phyloP scores from a whole-genome alignment of 495 filamentous ascomycete genomes.

The Amniculicola lignicola region DNA sequence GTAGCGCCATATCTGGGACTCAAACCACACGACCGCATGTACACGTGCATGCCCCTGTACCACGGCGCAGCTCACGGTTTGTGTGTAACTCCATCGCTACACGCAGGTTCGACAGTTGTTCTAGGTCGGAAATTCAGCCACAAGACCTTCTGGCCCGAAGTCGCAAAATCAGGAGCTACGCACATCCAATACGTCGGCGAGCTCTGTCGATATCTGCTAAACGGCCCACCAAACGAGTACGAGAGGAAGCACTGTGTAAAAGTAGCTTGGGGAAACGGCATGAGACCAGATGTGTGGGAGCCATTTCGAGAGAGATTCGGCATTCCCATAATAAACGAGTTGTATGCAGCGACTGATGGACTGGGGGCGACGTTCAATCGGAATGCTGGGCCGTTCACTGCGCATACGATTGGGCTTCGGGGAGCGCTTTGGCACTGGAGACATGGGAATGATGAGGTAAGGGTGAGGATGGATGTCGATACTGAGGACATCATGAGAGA shows the following conservation, averaged over 20 bases:
- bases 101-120: constrained; percentile 30
- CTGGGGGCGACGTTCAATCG: constrained; percentile 28
- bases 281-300: constrained; percentile 44
- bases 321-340: constrained; percentile 40
- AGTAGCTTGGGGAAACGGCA: constrained; percentile 41
- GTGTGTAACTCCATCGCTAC: constrained; percentile 23
- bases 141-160: constrained; percentile 42
- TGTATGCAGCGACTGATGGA: constrained; percentile 43
- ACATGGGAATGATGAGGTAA: constrained; percentile 31
- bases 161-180: constrained; percentile 35
- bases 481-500: constrained; percentile 40
- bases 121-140: constrained; percentile 33
- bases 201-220: constrained; percentile 38
- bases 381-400: constrained; percentile 27
- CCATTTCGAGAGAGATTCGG: constrained; percentile 40
- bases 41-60: constrained; percentile 37
- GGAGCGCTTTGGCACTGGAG: constrained; percentile 34
- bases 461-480: constrained; percentile 39
- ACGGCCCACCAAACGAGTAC: constrained; percentile 23
- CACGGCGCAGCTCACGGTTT: constrained; percentile 34
- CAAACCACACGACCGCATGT: constrained; percentile 25
- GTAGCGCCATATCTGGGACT: constrained; percentile 18
- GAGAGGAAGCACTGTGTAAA: constrained; percentile 31
- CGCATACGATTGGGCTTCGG: constrained; percentile 24
- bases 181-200: constrained; percentile 45